A percentile compares a stretch with the other conserved stretches of the same genome.
phyloP scores from a whole-genome alignment of 139 green algal species.

The Diplosphaera chodatii region DNA sequence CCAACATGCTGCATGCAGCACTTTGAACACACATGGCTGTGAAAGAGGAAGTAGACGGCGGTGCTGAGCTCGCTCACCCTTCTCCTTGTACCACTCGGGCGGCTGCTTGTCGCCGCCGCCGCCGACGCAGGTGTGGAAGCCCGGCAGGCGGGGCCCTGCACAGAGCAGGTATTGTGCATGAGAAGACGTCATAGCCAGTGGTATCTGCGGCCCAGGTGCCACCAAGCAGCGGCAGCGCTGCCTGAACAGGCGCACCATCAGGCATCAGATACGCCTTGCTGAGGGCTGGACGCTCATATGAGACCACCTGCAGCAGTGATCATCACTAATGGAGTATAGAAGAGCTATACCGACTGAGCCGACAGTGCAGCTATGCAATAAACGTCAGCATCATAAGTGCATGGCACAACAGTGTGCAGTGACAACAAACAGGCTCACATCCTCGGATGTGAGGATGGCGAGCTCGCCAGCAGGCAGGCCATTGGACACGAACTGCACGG shows the following conservation, averaged over 20 bases:
- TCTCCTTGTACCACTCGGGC: slow-evolving; percentile 72
- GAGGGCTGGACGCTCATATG: slow-evolving; percentile 87
- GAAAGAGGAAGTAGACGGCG: no score
- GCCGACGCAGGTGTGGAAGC: slow-evolving; percentile 91
- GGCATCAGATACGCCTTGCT: slow-evolving; percentile 84
- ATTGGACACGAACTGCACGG: slow-evolving; percentile 43
- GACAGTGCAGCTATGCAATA: no score
- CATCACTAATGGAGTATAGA: no score
- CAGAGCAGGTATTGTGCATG: no score
- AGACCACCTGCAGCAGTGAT: slow-evolving; percentile 32
- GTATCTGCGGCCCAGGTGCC: no score
- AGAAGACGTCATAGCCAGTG: no score
- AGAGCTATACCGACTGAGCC: no score
- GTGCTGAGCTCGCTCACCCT: no score
- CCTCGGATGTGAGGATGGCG: slow-evolving; percentile 64
- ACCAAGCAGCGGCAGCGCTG: no score
- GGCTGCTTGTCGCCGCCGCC: slow-evolving; percentile 74
- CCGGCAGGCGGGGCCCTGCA: slow-evolving; percentile 60
- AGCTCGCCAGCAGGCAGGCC: slow-evolving; percentile 48
- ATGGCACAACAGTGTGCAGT: not conserved
- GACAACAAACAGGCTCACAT: slow-evolving; percentile 22
- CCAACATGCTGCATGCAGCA: no score
- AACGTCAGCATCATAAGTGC: no score
- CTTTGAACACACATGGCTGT: no score
- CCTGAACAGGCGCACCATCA: slow-evolving; percentile 30